Evolutionary conservation across 1,284 basidiomycete species (phyloP).

Genomic region (Termitomyces sp.): DNA sequence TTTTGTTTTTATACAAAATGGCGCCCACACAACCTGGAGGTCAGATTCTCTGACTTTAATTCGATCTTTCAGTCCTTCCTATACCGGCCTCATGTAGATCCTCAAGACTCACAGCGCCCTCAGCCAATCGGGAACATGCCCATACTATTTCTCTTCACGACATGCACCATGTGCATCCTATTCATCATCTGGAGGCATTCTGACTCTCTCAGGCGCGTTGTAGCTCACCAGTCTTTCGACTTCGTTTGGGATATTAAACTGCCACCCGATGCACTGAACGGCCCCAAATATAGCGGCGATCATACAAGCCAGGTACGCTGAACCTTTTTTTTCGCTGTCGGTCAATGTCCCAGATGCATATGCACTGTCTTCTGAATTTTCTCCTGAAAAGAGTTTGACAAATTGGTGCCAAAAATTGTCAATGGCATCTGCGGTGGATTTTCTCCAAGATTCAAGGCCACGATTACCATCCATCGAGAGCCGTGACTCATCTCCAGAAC

Average conservation of each 20-base stretch:
- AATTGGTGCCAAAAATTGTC: too few relatives aligned
- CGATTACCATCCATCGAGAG: too few relatives aligned
- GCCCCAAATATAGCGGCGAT: constrained; percentile 11
- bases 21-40: constrained; percentile 14
- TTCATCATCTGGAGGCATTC: constrained; percentile 67
- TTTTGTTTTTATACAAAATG: neutral
- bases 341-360: neutral
- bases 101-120: constrained; percentile 55
- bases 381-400: neutral
- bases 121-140: constrained; percentile 57
- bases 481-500: too few relatives aligned
- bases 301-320: neutral
- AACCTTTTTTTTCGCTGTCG: neutral
- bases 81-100: constrained; percentile 37
- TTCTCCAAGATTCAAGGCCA: too few relatives aligned
- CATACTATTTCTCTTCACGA: constrained; percentile 54
- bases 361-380: neutral
- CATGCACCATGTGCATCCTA: constrained; percentile 52
- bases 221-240: constrained; percentile 53
- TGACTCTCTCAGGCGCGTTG: constrained; percentile 50
- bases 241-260: constrained; percentile 12
- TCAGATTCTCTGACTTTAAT: neutral
- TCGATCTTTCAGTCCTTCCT: neutral
- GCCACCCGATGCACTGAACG: constrained; percentile 17
- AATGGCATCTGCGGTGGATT: too few relatives aligned